Conservation (phyloP, 306 rosid species). For the Vicia faba region DNA sequence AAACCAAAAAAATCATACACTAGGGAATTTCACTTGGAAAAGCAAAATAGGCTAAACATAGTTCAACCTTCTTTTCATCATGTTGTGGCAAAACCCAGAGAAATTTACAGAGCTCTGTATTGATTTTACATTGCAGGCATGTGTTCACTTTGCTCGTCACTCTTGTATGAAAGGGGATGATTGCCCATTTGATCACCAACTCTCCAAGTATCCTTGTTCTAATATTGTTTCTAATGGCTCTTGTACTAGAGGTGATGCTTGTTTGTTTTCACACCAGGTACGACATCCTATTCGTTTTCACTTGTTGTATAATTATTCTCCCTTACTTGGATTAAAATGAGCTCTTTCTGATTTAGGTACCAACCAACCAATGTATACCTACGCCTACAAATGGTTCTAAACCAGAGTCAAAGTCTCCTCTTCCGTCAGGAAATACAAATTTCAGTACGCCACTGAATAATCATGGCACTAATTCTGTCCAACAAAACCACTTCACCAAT, state of each 20-base stretch:
- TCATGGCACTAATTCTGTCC: conserved; percentile 32
- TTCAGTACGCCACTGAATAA: conserved; percentile 41
- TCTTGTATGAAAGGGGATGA: conserved; percentile 93
- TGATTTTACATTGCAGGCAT: conserved; percentile 67
- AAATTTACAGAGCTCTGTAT: conserved; percentile 8
- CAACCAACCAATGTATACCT: conserved; percentile 48
- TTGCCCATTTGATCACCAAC: conserved; percentile 86
- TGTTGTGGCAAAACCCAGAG: conserved; percentile 9
- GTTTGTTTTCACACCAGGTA: conserved; percentile 92
- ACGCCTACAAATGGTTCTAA: conserved; percentile 41
- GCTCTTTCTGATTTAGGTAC: conserved; percentile 47
- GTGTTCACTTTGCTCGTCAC: conserved; percentile 64
- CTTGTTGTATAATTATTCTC: conserved; percentile 8
- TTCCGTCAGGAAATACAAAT: conserved; percentile 37
- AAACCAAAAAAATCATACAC: too few species aligned
- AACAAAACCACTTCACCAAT: conserved; percentile 37
- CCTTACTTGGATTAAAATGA: conserved; percentile 25
- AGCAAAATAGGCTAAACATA: background rate
- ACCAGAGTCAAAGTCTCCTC: conserved; percentile 48
- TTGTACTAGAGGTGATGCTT: conserved; percentile 69
- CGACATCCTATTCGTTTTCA: conserved; percentile 17
- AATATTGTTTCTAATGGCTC: conserved; percentile 60
- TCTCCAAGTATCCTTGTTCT: conserved; percentile 80
- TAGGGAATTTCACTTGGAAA: too few species aligned
- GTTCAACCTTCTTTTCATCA: background rate